Percentiles rank a stretch among this genome's conserved stretches.
Conservation (phyloP, 1,284 basidiomycete species). For the Inonotus obliquus region DNA sequence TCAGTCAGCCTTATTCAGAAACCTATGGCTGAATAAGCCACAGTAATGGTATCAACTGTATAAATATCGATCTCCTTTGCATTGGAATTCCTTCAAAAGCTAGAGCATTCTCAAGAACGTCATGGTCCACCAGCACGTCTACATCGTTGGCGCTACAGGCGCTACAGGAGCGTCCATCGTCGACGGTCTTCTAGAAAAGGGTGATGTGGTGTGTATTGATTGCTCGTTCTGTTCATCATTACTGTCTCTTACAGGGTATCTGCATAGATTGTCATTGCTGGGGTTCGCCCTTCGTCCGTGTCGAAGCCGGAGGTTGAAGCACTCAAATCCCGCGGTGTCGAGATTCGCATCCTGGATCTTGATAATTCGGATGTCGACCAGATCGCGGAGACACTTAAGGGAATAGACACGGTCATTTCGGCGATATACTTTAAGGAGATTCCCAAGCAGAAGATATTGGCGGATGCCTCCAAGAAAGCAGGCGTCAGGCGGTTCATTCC, state of each 20-base stretch:
- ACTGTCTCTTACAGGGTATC: background rate
- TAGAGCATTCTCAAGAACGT: no score
- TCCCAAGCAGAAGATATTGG: background rate
- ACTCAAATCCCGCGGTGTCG: conserved; percentile 10
- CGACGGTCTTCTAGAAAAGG: conserved; percentile 1
- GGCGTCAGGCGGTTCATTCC: conserved; percentile 19
- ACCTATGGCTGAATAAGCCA: no score
- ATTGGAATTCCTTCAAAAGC: no score
- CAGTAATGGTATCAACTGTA: no score
- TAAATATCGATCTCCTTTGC: no score
- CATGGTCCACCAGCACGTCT: background rate
- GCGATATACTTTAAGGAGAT: no score
- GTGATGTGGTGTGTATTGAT: background rate
- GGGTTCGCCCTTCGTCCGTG: conserved; percentile 9
- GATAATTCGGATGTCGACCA: background rate
- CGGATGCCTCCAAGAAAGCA: conserved; percentile 15
- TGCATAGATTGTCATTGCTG: conserved; percentile 13
- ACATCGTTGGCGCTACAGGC: conserved; percentile 9
- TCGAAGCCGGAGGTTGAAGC: conserved; percentile 3
- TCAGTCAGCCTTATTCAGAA: no score
- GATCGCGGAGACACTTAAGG: background rate
- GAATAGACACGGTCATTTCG: conserved; percentile 13
- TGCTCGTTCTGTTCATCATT: background rate
- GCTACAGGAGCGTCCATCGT: conserved; percentile 2
- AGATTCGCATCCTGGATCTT: conserved; percentile 13